phyloP scores from a whole-genome alignment of 2,329 filamentous ascomycete genomes.

The Fusarium sp. region DNA sequence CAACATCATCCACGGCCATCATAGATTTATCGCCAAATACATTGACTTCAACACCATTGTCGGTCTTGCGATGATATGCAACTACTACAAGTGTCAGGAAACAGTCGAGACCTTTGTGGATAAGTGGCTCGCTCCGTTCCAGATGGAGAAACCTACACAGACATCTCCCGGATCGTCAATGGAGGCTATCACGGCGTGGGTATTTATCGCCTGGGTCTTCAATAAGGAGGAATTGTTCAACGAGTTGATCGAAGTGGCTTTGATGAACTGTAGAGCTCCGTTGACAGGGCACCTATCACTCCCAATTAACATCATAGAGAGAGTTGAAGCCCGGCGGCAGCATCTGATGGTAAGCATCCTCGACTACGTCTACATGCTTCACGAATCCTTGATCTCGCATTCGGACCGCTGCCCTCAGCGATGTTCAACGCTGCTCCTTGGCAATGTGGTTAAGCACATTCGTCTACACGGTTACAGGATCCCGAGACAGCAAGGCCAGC shows the following conservation, averaged over 20 bases:
- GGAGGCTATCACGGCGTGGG: neutral
- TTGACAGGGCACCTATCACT: neutral
- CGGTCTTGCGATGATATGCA: slow-evolving; percentile 42
- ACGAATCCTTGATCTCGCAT: neutral
- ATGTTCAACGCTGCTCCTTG: neutral
- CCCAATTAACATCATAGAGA: no score
- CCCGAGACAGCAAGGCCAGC: neutral
- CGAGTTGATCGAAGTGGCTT: neutral
- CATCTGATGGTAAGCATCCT: neutral
- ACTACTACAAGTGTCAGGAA: slow-evolving; percentile 46
- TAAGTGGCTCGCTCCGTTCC: neutral
- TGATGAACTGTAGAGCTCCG: neutral
- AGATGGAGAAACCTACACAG: neutral
- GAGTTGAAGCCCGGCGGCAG: neutral
- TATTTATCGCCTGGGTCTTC: neutral
- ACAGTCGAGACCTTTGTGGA: neutral
- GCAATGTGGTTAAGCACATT: neutral
- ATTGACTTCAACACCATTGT: slow-evolving; percentile 28
- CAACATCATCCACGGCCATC: slow-evolving; percentile 42
- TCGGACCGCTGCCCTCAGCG: neutral
- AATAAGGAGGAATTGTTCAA: neutral
- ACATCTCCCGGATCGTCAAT: accelerated
- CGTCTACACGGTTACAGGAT: neutral
- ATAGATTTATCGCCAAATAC: slow-evolving; percentile 14
- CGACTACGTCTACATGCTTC: neutral